phyloP scores from a whole-genome alignment of 2,329 filamentous ascomycete genomes.

The Fusarium miscanthi region DNA sequence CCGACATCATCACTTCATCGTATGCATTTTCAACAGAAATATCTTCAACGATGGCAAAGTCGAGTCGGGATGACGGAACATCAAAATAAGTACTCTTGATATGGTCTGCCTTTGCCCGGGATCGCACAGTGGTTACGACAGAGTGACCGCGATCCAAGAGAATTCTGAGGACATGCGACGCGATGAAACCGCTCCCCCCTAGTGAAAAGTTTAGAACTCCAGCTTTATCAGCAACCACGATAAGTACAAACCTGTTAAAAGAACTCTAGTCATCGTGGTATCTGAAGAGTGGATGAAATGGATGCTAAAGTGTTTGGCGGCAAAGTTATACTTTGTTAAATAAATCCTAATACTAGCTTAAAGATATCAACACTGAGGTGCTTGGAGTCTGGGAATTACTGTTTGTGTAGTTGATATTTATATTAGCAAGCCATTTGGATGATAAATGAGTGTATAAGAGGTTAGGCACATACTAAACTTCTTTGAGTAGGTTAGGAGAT shows the following conservation, averaged over 20 bases:
- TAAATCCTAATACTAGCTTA: neutral
- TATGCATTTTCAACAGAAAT: neutral
- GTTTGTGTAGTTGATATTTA: neutral
- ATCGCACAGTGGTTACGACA: neutral
- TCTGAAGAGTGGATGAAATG: neutral
- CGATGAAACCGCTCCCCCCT: neutral
- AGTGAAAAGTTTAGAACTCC: neutral
- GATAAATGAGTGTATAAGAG: neutral
- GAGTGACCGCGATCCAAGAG: neutral
- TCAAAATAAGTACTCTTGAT: neutral
- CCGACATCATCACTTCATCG: neutral
- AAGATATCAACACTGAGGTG: neutral
- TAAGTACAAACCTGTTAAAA: neutral
- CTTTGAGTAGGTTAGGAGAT: neutral
- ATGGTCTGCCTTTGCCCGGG: neutral
- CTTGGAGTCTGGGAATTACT: neutral
- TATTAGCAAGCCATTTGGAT: neutral
- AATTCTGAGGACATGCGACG: neutral
- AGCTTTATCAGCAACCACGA: neutral
- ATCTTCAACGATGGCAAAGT: neutral
- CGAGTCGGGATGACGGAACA: neutral
- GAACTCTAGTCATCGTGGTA: neutral
- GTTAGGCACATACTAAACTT: neutral
- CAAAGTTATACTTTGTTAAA: neutral
- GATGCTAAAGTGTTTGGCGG: neutral